Evolutionary conservation across 1,284 basidiomycete species (phyloP).

Genomic region (Apiotrichum akiyoshidainum): DNA sequence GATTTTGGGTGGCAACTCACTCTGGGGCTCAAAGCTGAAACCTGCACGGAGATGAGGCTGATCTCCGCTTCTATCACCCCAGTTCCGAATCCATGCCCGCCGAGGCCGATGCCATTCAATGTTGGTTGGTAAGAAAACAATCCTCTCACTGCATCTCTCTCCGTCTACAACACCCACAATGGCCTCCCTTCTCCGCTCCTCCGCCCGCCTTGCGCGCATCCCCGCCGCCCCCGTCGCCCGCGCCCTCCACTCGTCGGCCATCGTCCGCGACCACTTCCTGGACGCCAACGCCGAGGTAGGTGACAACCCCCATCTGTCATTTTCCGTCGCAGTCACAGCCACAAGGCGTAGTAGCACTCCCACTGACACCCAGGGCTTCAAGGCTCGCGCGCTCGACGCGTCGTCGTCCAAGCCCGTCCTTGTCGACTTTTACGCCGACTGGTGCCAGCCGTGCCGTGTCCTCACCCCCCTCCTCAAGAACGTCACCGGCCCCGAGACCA

Average conservation of each 20-base stretch:
- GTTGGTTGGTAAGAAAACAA: neutral
- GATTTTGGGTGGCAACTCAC: slow-evolving; percentile 9
- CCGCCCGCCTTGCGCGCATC: slow-evolving; percentile 5
- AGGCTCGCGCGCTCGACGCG: slow-evolving; percentile 25
- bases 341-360: no score
- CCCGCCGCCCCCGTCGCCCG: slow-evolving; percentile 3
- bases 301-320: neutral
- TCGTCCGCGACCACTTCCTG: slow-evolving; percentile 34
- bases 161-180: neutral
- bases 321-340: no score
- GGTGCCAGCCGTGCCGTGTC: slow-evolving; percentile 50
- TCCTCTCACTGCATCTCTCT: neutral
- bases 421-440: slow-evolving; percentile 50
- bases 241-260: slow-evolving; percentile 22
- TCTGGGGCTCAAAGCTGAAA: neutral
- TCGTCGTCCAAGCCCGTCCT: slow-evolving; percentile 37
- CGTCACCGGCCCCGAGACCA: slow-evolving; percentile 38
- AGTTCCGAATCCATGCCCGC: neutral
- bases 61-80: neutral
- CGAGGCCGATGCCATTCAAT: no score
- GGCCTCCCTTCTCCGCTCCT: slow-evolving; percentile 17
- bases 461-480: slow-evolving; percentile 46
- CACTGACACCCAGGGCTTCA: slow-evolving; percentile 28
- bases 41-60: neutral
- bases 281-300: slow-evolving; percentile 32